These are phyloP conservation scores for Nakazawaea peltata DNA, from an alignment of 805 yeast species.

Conservation along the genomic window DNA sequence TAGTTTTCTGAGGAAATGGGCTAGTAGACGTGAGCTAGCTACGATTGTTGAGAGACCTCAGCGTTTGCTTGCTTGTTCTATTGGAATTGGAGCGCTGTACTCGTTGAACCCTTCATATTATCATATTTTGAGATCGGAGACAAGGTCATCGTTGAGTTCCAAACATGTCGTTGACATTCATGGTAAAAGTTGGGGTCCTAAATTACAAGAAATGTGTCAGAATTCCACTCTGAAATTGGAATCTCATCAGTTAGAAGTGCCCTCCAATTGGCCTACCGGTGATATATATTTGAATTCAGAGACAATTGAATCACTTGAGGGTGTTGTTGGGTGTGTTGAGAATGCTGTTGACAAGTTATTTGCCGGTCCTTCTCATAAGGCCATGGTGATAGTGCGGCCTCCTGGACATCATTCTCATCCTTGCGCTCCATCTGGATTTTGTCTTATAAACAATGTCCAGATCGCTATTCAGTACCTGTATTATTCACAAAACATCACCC, in stretches of 20 bases:
- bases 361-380: conserved; percentile 27
- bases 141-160: conserved; percentile 39
- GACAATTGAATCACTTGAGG: conserved; percentile 65
- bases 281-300: conserved; percentile 67
- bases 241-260: conserved; percentile 59
- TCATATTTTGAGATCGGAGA: conserved; percentile 37
- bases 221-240: conserved; percentile 48
- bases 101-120: conserved; percentile 59
- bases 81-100: conserved; percentile 71
- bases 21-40: conserved; percentile 51
- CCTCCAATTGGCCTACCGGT: conserved; percentile 75
- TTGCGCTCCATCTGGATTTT: conserved; percentile 78
- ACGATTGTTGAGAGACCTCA: conserved; percentile 82
- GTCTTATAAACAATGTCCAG: conserved; percentile 75
- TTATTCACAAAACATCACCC: conserved; percentile 55
- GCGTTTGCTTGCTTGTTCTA: conserved; percentile 63
- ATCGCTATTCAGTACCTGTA: conserved; percentile 74
- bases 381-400: conserved; percentile 67
- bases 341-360: conserved; percentile 54
- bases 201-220: conserved; percentile 47
- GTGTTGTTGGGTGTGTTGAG: conserved; percentile 72
- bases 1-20: conserved; percentile 72
- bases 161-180: conserved; percentile 65
- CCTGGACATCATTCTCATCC: conserved; percentile 89
- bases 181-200: conserved; percentile 65